Conservation (phyloP, 306 rosid genomes). For the cucumber (Cucumis sativus) region DNA sequence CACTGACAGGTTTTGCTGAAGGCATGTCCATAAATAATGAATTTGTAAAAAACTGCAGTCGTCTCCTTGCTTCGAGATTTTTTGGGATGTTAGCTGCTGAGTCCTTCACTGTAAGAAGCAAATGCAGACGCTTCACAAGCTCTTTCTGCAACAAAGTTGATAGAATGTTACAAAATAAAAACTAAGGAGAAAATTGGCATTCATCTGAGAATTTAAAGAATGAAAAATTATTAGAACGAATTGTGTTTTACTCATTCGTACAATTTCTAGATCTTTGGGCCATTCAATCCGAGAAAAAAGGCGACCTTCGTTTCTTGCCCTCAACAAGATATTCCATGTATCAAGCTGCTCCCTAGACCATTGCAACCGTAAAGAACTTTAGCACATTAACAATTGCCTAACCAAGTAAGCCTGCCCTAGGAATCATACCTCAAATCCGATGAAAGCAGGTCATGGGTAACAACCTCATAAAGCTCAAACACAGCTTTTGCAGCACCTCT, state of each 20-base stretch:
- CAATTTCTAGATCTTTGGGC: conserved; percentile 86
- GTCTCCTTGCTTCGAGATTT: conserved; percentile 96
- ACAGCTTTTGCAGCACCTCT: conserved; percentile 84
- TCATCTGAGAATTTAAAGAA: background rate
- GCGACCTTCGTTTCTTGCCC: conserved; percentile 79
- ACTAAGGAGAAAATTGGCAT: background rate
- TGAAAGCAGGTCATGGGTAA: conserved; percentile 65
- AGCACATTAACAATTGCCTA: background rate
- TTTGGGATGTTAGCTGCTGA: conserved; percentile 86
- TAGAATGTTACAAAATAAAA: background rate
- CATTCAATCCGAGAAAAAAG: conserved; percentile 64
- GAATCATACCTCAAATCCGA: conserved; percentile 59
- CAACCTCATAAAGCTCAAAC: conserved; percentile 64
- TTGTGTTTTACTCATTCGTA: conserved; percentile 22
- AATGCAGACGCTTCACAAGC: conserved; percentile 83
- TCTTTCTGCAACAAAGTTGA: conserved; percentile 43
- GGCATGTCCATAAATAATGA: conserved; percentile 97
- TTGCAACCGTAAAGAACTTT: background rate
- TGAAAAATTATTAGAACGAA: background rate
- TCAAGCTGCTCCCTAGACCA: conserved; percentile 75
- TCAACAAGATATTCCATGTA: conserved; percentile 79
- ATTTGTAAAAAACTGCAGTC: conserved; percentile 85
- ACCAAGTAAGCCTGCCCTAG: conserved; percentile 7
- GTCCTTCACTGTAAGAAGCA: conserved; percentile 90
- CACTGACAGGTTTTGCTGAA: conserved; percentile 84